Base-by-base conservation (phyloP, 176 grass and related monocot species). In the Musa beccarii region DNA sequence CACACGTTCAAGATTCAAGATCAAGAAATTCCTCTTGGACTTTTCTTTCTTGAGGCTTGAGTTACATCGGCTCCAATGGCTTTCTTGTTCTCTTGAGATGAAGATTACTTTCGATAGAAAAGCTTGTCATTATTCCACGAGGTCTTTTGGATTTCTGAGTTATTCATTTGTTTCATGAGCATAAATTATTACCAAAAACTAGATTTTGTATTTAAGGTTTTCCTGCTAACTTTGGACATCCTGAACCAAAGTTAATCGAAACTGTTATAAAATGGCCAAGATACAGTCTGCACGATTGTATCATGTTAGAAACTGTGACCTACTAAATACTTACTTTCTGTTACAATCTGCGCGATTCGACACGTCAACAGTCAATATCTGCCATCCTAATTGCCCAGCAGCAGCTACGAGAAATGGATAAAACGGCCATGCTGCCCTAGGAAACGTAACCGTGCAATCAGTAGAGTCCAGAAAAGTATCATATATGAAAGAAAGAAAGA, bases 381-480 rank as follows among this genome's bases (percentile, higher is more conserved):
- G 89, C 89, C 93, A 96, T 59, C 63, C 72, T 82, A 92, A 80
- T 28, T 96, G 93, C 28, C 79, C 85, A 64, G 76, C 78, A 13
- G 84, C 93, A 66, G 75, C 87, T 34, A 66, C 51, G 11, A 96
- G 84, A 78, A 88, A 81, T 84, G 87, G 77, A 81, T 92, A 97
- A 63, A 85, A 97, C 57, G 85, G 85, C 93, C 85, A 92, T 73
- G 79, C 93, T 97, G 84, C 87, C 25, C 15, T 79, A 86, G 21
- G 82, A 80, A 79, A 75, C 29, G 53, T 1, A 74, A 57, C 21
- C 82, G 17, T 10, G 11, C 6, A 69, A 74, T 86, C 68, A 90
- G 28, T 66, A 73, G 72, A 77, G 26, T 28, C 8, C 68, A 49
- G 13, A 16, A 49, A 75, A 72, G 24, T 4, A 75, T 15, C 43